Conservation (phyloP, 306 rosid species). For the Cajanus cajan region DNA sequence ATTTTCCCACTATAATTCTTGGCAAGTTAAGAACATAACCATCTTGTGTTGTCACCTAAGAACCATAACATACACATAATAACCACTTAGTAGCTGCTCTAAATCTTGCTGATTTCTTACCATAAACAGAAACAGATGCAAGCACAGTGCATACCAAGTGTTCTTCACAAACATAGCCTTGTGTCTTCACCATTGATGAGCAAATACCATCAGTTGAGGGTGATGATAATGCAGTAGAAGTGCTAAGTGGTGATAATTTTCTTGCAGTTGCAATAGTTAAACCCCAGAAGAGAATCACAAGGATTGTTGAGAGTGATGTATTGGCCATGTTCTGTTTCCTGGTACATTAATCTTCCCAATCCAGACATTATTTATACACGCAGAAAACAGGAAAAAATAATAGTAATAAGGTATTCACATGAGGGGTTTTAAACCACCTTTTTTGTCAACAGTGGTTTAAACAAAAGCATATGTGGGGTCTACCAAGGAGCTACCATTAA, state of each 20-base stretch:
- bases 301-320: conserved; percentile 25
- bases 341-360: conserved; percentile 34
- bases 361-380: conserved; percentile 33
- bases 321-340: conserved; percentile 40
- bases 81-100: neutral
- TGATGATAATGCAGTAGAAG: conserved; percentile 27
- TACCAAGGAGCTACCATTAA: conserved; percentile 12
- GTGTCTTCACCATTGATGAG: conserved; percentile 53
- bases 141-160: conserved; percentile 47
- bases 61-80: neutral
- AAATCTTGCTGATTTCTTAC: conserved; percentile 22
- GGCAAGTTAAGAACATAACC: conserved; percentile 72
- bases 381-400: conserved; percentile 20
- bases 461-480: conserved; percentile 36
- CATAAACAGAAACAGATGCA: conserved; percentile 9
- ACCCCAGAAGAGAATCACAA: conserved; percentile 38
- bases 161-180: conserved; percentile 73
- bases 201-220: conserved; percentile 50
- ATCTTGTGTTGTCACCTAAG: conserved; percentile 68
- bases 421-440: conserved; percentile 38
- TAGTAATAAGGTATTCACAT: conserved; percentile 33
- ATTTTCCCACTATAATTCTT: conserved; percentile 54
- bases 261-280: conserved; percentile 27
- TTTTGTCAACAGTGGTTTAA: conserved; percentile 41
- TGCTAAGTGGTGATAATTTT: neutral